Percentiles rank a stretch among this genome's conserved stretches.
Conservation (phyloP, 129 eudicot genomes). For the Flaveria ramosissima region DNA sequence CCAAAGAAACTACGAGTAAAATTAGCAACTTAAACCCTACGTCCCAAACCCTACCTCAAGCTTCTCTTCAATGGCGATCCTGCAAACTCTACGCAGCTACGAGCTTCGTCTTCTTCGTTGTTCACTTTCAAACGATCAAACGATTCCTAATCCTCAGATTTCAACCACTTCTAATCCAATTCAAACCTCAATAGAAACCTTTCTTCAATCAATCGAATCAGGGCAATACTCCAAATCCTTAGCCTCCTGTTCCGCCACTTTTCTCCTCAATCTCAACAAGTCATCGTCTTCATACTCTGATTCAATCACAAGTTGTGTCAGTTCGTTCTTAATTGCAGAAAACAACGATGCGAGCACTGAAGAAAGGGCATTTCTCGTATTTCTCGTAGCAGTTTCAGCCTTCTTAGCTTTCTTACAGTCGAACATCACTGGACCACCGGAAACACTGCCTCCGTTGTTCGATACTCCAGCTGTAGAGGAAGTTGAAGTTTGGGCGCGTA, state of each 20-base stretch:
- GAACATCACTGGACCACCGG: slow-evolving; percentile 69
- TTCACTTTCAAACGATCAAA: slow-evolving; percentile 33
- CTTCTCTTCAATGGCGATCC: slow-evolving; percentile 36
- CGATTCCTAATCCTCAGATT: slow-evolving; percentile 22
- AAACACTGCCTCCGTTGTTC: slow-evolving; percentile 52
- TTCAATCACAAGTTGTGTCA: slow-evolving; percentile 41
- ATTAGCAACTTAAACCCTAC: neutral
- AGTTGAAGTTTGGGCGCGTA: slow-evolving; percentile 80
- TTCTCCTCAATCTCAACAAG: slow-evolving; percentile 7
- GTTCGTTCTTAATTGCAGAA: slow-evolving; percentile 42
- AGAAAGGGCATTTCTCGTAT: slow-evolving; percentile 43
- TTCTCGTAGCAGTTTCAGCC: slow-evolving; percentile 62
- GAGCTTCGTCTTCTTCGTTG: slow-evolving; percentile 83
- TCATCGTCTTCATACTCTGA: slow-evolving; percentile 37
- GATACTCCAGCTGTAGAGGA: slow-evolving; percentile 22
- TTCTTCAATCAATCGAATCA: slow-evolving; percentile 57
- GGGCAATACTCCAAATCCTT: slow-evolving; percentile 58
- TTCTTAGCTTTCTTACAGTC: slow-evolving; percentile 70
- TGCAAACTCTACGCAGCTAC: slow-evolving; percentile 32
- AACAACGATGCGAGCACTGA: slow-evolving; percentile 13
- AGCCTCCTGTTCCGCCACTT: slow-evolving; percentile 40
- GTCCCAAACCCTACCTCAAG: slow-evolving; percentile 19
- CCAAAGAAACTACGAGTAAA: neutral
- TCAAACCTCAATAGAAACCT: slow-evolving; percentile 41
- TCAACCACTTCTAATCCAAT: slow-evolving; percentile 22